phyloP scores from a whole-genome alignment of 495 filamentous ascomycete genomes.

The Chlorociboria aeruginascens region DNA sequence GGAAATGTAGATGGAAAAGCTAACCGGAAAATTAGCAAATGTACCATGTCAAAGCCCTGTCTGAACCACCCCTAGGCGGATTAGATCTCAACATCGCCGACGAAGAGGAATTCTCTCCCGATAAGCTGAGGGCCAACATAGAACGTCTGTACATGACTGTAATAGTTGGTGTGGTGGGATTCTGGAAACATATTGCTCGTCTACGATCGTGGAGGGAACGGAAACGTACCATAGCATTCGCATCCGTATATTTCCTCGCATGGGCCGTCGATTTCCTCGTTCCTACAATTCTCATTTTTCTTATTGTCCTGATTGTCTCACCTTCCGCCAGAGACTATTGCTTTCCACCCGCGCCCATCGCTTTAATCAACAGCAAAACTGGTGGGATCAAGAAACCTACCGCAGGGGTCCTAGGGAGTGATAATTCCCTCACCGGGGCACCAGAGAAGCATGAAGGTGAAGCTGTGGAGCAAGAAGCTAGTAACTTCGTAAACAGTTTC shows the following conservation, averaged over 20 bases:
- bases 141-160: slow-evolving; percentile 81
- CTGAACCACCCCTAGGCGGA: slow-evolving; percentile 37
- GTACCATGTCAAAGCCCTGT: slow-evolving; percentile 68
- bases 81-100: slow-evolving; percentile 75
- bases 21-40: slow-evolving; percentile 50
- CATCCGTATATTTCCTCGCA: slow-evolving; percentile 57
- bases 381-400: slow-evolving; percentile 59
- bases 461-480: slow-evolving; percentile 76
- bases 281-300: slow-evolving; percentile 39
- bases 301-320: slow-evolving; percentile 56
- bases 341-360: slow-evolving; percentile 65
- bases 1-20: slow-evolving; percentile 4
- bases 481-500: slow-evolving; percentile 67
- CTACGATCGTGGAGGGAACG: slow-evolving; percentile 73
- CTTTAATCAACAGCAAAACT: slow-evolving; percentile 47
- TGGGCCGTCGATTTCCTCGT: slow-evolving; percentile 71
- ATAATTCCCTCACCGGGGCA: slow-evolving; percentile 69
- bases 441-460: slow-evolving; percentile 80
- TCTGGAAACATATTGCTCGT: slow-evolving; percentile 62
- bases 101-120: slow-evolving; percentile 75
- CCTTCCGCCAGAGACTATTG: slow-evolving; percentile 49
- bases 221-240: slow-evolving; percentile 55
- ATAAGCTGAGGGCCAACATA: slow-evolving; percentile 70
- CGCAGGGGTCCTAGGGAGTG: slow-evolving; percentile 58
- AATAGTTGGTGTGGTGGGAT: slow-evolving; percentile 50